Base-by-base conservation (phyloP, 345 rosid species). In the Geranium rotundifolium region DNA sequence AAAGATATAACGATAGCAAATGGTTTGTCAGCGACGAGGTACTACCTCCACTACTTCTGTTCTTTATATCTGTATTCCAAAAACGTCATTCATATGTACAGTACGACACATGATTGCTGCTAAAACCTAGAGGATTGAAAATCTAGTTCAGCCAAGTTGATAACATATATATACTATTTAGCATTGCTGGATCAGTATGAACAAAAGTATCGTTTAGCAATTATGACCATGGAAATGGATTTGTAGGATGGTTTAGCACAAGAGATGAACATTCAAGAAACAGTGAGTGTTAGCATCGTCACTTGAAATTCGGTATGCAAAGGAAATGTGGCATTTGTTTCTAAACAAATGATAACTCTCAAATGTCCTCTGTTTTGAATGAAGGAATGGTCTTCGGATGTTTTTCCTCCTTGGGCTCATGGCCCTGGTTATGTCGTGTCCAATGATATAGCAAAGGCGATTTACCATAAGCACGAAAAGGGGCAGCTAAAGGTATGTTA, bases 381-480 rank as follows among this genome's bases (percentile, higher is more conserved):
- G 67, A 67, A 89, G 98, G 98, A 92, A 80, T 89, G 95, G 91
- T 75, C 82, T 17, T 91, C 76, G 73, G 88, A 76, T 29, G 75
- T 74, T 39, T 92, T 87, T 59, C 96, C 95, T 0, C 93, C 98
- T 20, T 87, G 89, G 92, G 98, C 93, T 1, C 98, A 87, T 73
- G 96, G 96, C 71, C 96, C 98, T 30, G 93, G 98, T 75, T 89
- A 92, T 75, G 82, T 87, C 60, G 89, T 87, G 63, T 82, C 98
- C 1, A 67, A 30, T 17, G 96, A 92, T 80, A 82, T 89, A 69
- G 98, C 96, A 19, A 75, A 80, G 71, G 75, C 78, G 20, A 87
- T 92, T 52, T 76, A 76, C 71, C 69, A 77, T 73, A 81, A 72
- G 68, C 72, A 80, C 72, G 80, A 74, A 63, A 72, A 67, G 60